These are phyloP conservation scores for Flueggea neowawraea DNA, from an alignment of 441 rosid species.

Conservation along the genomic window DNA sequence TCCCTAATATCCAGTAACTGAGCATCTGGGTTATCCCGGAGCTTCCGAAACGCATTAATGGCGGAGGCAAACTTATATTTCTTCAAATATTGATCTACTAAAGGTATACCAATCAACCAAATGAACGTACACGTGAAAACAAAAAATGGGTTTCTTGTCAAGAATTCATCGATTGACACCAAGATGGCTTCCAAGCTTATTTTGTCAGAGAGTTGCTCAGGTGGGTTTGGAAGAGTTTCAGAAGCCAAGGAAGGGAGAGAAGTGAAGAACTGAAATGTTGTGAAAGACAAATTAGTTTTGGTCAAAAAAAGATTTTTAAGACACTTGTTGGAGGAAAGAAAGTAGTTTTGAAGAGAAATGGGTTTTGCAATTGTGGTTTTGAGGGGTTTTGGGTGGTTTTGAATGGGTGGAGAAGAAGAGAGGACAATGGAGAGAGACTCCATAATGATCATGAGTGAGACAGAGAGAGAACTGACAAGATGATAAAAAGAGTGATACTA, in stretches of 20 bases:
- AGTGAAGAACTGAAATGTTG: constrained; percentile 31
- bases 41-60: constrained; percentile 66
- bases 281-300: constrained; percentile 33
- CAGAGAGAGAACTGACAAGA: not conserved
- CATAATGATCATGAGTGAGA: constrained; percentile 19
- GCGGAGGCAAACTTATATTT: constrained; percentile 67
- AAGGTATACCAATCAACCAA: constrained; percentile 71
- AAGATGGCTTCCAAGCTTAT: constrained; percentile 64
- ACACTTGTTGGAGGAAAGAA: constrained; percentile 2
- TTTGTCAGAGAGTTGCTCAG: constrained; percentile 37
- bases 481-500: too few relatives aligned
- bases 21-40: constrained; percentile 48
- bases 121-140: constrained; percentile 78
- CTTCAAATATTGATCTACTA: constrained; percentile 46
- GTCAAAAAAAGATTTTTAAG: constrained; percentile 14
- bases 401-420: constrained; percentile 40
- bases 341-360: not conserved
- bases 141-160: constrained; percentile 78
- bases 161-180: constrained; percentile 63
- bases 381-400: constrained; percentile 27
- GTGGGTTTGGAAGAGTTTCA: constrained; percentile 27
- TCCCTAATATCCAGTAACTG: constrained; percentile 90
- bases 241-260: constrained; percentile 55
- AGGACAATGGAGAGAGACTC: constrained; percentile 40
- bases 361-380: constrained; percentile 18